Evolutionary conservation across 2,329 filamentous ascomycete genomes (phyloP).

Genomic region (Cytospora piceicola): DNA sequence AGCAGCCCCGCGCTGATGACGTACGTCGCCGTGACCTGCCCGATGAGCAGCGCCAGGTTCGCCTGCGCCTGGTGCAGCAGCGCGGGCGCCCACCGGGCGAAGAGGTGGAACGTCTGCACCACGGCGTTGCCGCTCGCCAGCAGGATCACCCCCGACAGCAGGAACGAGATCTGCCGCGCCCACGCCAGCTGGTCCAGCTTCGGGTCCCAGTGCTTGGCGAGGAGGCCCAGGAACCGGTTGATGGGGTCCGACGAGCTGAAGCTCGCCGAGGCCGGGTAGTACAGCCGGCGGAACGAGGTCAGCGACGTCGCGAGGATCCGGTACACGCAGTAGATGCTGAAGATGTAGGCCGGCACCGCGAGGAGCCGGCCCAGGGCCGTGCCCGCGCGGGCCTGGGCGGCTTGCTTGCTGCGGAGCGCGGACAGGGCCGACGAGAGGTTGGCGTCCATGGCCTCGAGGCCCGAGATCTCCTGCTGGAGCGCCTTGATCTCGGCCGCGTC

Average conservation of each 20-base stretch:
- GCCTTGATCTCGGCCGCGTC: slow-evolving; percentile 63
- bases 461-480: slow-evolving; percentile 75
- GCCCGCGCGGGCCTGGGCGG: slow-evolving; percentile 67
- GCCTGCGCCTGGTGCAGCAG: slow-evolving; percentile 75
- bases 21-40: slow-evolving; percentile 82
- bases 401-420: slow-evolving; percentile 64
- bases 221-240: slow-evolving; percentile 77
- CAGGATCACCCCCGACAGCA: slow-evolving; percentile 81
- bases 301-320: slow-evolving; percentile 74
- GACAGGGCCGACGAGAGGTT: slow-evolving; percentile 69
- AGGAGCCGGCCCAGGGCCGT: slow-evolving; percentile 69
- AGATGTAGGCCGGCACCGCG: slow-evolving; percentile 65
- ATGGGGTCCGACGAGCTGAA: slow-evolving; percentile 79
- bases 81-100: slow-evolving; percentile 73
- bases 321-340: slow-evolving; percentile 83
- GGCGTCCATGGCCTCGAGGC: slow-evolving; percentile 78
- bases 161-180: slow-evolving; percentile 83
- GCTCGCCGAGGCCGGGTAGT: slow-evolving; percentile 47
- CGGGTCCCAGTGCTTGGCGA: slow-evolving; percentile 84
- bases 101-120: slow-evolving; percentile 82
- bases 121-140: slow-evolving; percentile 80
- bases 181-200: slow-evolving; percentile 80
- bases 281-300: slow-evolving; percentile 66
- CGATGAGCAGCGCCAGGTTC: slow-evolving; percentile 77
- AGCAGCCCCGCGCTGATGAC: slow-evolving; percentile 81